Evolutionary conservation across 176 grass and related monocot genomes (phyloP).

Genomic region (Lolium perenne): DNA sequence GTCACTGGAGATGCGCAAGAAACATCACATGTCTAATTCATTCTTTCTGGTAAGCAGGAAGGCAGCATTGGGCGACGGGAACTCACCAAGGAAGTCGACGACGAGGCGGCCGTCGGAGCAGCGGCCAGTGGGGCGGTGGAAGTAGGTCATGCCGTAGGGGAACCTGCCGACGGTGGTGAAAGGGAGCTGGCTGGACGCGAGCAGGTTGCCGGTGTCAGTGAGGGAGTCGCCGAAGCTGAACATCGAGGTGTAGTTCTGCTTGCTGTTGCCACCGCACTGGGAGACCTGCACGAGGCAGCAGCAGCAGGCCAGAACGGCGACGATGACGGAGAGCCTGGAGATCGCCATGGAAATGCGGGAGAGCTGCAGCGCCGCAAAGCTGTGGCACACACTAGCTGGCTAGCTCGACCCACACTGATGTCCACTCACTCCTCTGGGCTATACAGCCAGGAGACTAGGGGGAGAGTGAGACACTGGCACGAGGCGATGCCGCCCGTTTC

Average conservation of each 20-base stretch:
- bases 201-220: constrained; percentile 82
- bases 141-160: constrained; percentile 96
- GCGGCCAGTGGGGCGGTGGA: constrained; percentile 76
- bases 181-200: constrained; percentile 55
- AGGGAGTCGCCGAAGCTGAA: constrained; percentile 93
- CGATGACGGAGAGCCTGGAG: constrained; percentile 36
- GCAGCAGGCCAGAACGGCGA: constrained; percentile 49
- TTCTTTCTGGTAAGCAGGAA: background rate
- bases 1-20: background rate
- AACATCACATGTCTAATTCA: background rate
- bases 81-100: constrained; percentile 79
- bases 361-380: constrained; percentile 27
- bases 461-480: background rate
- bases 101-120: constrained; percentile 89
- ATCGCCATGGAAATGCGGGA: constrained; percentile 52
- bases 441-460: background rate
- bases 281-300: constrained; percentile 40
- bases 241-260: constrained; percentile 75
- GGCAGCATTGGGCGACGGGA: background rate
- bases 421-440: background rate
- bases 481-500: constrained; percentile 32
- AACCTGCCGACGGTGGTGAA: constrained; percentile 62
- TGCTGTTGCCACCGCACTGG: constrained; percentile 19
- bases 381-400: background rate
- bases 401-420: constrained; percentile 17